These are phyloP conservation scores for Penicillium paneum DNA, from an alignment of 2,329 filamentous ascomycete species.

Conservation along the genomic window DNA sequence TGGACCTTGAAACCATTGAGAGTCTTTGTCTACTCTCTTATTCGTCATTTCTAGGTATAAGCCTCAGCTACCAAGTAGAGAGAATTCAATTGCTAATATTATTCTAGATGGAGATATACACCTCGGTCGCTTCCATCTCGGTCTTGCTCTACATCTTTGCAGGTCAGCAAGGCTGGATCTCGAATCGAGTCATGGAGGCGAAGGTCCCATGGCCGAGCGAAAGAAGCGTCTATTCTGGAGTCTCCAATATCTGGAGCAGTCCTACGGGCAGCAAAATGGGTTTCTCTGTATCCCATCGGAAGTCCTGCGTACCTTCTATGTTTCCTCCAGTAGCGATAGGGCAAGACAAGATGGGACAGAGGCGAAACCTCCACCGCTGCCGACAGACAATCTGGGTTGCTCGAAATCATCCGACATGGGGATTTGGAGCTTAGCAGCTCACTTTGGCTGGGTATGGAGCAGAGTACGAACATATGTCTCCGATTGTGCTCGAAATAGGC, in stretches of 20 bases:
- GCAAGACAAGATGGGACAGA: conserved; percentile 27
- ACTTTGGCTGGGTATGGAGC: conserved; percentile 54
- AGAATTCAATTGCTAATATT: conserved; percentile 1
- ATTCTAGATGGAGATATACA: conserved; percentile 48
- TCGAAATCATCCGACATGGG: conserved; percentile 43
- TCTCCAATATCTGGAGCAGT: conserved; percentile 50
- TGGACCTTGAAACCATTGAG: conserved; percentile 51
- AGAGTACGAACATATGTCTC: conserved; percentile 46
- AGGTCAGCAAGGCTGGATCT: conserved; percentile 51
- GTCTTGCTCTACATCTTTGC: conserved; percentile 51
- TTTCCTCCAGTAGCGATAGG: conserved; percentile 17
- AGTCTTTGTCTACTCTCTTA: conserved; percentile 52
- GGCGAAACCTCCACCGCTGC: conserved; percentile 43
- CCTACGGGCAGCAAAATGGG: conserved; percentile 49
- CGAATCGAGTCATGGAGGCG: conserved; percentile 38
- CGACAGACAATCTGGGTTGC: conserved; percentile 46
- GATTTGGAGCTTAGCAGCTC: conserved; percentile 51
- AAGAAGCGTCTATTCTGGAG: conserved; percentile 55
- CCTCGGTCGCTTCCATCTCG: conserved; percentile 52
- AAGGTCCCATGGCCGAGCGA: conserved; percentile 41
- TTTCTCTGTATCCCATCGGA: conserved; percentile 45
- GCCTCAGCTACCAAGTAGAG: too few species aligned
- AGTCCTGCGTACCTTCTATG: conserved; percentile 39
- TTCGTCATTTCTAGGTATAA: conserved; percentile 50
- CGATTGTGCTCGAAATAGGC: conserved; percentile 47